A percentile compares a stretch with the other conserved stretches of the same genome.
Evolutionary conservation across 768 basidiomycete species (phyloP).

Genomic region (Suillus lakei): DNA sequence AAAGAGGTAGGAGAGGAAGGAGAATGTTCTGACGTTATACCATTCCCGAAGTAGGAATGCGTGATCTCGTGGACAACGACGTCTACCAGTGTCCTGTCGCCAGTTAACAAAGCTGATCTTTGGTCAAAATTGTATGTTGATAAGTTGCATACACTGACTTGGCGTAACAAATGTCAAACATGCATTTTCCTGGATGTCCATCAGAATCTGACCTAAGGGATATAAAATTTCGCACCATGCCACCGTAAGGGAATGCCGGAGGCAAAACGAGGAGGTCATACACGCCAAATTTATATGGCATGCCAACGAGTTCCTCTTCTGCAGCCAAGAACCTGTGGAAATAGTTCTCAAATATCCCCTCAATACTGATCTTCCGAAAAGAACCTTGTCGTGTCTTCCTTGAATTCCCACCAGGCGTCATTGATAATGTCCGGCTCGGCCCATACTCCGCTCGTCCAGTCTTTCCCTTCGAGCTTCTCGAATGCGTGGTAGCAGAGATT

Average conservation of each 20-base stretch:
- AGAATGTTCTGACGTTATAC: slow-evolving; percentile 63
- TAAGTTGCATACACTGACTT: slow-evolving; percentile 48
- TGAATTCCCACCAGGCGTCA: slow-evolving; percentile 85
- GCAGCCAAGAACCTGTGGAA: slow-evolving; percentile 67
- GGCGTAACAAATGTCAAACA: slow-evolving; percentile 90
- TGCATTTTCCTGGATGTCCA: slow-evolving; percentile 73
- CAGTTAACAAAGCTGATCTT: slow-evolving; percentile 72
- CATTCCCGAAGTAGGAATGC: slow-evolving; percentile 94
- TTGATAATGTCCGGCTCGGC: slow-evolving; percentile 86
- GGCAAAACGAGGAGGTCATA: slow-evolving; percentile 92
- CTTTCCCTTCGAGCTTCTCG: slow-evolving; percentile 56
- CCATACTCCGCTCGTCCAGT: slow-evolving; percentile 91
- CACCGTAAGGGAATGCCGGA: slow-evolving; percentile 92
- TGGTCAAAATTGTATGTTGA: background rate
- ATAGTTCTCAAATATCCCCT: background rate
- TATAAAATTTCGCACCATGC: slow-evolving; percentile 58
- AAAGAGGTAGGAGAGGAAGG: background rate
- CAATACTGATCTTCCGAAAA: slow-evolving; percentile 11
- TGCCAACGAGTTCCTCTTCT: slow-evolving; percentile 75
- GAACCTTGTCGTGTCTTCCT: slow-evolving; percentile 80
- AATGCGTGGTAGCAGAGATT: slow-evolving; percentile 79
- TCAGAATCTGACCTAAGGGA: too few relatives aligned
- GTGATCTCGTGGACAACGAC: slow-evolving; percentile 88
- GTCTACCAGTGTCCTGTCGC: slow-evolving; percentile 85
- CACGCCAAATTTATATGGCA: slow-evolving; percentile 81